Evolutionary conservation across 2,329 filamentous ascomycete genomes (phyloP).

Genomic region (Aspergillus piperis): DNA sequence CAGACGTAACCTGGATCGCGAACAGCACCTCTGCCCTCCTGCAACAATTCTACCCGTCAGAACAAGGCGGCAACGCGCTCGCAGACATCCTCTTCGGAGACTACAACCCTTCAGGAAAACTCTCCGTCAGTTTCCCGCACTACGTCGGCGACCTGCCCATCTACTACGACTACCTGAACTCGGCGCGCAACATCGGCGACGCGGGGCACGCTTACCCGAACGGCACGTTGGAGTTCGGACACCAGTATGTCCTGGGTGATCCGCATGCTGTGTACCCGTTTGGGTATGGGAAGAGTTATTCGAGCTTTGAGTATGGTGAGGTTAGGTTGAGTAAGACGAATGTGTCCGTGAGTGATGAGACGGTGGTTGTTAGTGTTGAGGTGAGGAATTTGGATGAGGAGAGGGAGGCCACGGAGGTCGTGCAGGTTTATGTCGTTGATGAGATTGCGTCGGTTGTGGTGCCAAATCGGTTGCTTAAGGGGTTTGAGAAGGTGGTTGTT

Average conservation of each 20-base stretch:
- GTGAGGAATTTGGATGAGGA: conserved; percentile 59
- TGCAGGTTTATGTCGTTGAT: conserved; percentile 69
- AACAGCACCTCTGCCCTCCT: conserved; percentile 64
- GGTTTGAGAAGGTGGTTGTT: conserved; percentile 66
- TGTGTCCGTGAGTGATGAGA: conserved; percentile 58
- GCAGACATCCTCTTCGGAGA: conserved; percentile 67
- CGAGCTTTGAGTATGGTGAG: conserved; percentile 58
- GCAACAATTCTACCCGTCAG: conserved; percentile 74
- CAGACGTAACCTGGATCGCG: conserved; percentile 68
- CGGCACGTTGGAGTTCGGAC: conserved; percentile 64
- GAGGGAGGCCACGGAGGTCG: conserved; percentile 65
- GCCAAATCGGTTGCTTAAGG: conserved; percentile 65
- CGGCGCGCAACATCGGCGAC: conserved; percentile 57
- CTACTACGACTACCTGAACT: conserved; percentile 74
- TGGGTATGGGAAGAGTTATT: conserved; percentile 68
- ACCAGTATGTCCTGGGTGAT: conserved; percentile 64
- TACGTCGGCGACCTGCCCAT: conserved; percentile 67
- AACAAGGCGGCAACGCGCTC: conserved; percentile 67
- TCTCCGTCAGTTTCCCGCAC: conserved; percentile 67
- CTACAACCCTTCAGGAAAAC: conserved; percentile 66
- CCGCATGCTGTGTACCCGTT: conserved; percentile 66
- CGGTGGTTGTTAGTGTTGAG: conserved; percentile 60
- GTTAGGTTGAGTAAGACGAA: conserved; percentile 41
- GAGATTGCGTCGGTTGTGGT: conserved; percentile 63
- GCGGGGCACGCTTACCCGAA: conserved; percentile 58